Base-by-base conservation (phyloP, 169 alveolate genomes). In the Babesia sp. region DNA sequence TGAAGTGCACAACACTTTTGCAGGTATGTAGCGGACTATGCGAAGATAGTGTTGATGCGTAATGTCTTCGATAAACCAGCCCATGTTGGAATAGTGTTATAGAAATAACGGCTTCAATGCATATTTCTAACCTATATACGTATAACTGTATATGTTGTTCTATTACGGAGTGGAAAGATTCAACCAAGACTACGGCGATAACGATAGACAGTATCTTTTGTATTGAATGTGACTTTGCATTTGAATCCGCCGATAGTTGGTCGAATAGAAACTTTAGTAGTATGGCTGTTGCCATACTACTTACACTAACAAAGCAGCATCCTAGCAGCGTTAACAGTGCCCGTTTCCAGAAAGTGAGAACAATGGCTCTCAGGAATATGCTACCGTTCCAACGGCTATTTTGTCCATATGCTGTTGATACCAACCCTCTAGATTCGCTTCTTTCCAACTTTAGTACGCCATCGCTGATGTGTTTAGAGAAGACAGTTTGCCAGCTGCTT, bases 401-500 rank as follows among this genome's bases (percentile, higher is more conserved):
- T 9, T 22, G 33, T n/a, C 11, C 67, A 22, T 33, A 50, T 2
- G 56, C 6, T 9, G 29, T 24, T 22, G 36, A 4, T 3, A 8
- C 29, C 33, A 37, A 18, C n/a, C 11, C 3, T 18, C 34, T 18
- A 18, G 60, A 34, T n/a, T 55, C 71, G 16, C 44, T 18, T 34
- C 11, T 33, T 39, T 71, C 83, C 48, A 71, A 24, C 7, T 9
- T 20, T 7, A 71, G 51, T n/a, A 71, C 26, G 11, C 71, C 73
- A 18, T 71, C 83, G 51, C 83, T 71, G 60, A 71, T n/a, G 51
- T 71, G 60, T 31, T 59, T 58, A 12, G 83, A 50, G 46, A 71
- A 71, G 24, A 55, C 28, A 9, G 61, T 20, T 36, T 71, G 63
- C 83, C 83, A 71, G 8, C 46, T 4, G 42, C n/a, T 26, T 0